Conservation (phyloP, 495 filamentous ascomycete genomes). For the Pseudotulostoma volvatum region DNA sequence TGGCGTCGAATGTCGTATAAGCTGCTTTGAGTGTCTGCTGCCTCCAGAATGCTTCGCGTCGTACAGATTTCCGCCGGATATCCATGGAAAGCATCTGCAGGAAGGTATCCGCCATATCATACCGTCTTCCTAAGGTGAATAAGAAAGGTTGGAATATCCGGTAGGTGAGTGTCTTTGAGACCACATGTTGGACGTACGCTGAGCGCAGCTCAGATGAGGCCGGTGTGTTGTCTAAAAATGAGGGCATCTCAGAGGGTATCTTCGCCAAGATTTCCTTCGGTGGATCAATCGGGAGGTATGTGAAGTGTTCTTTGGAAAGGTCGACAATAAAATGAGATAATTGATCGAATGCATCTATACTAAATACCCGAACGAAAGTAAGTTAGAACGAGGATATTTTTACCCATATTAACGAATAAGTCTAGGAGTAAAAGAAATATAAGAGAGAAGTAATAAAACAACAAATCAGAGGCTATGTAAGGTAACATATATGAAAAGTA, state of each 20-base stretch:
- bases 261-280: conserved; percentile 35
- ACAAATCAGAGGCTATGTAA: conserved; percentile 2
- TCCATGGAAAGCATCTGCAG: conserved; percentile 47
- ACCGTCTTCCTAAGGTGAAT: conserved; percentile 43
- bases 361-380: conserved; percentile 20
- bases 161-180: conserved; percentile 42
- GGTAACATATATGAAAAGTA: no score
- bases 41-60: conserved; percentile 47
- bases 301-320: conserved; percentile 40
- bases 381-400: conserved; percentile 31
- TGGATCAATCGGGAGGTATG: conserved; percentile 39
- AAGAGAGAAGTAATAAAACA: conserved; percentile 5
- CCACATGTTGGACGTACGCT: conserved; percentile 42
- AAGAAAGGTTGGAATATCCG: conserved; percentile 51
- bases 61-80: conserved; percentile 42
- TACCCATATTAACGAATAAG: conserved; percentile 8
- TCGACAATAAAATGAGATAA: conserved; percentile 41
- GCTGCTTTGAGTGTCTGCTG: conserved; percentile 48
- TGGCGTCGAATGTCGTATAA: conserved; percentile 45
- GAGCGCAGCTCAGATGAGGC: conserved; percentile 40
- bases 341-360: conserved; percentile 41
- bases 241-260: conserved; percentile 38
- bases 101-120: conserved; percentile 45
- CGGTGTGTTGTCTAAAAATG: conserved; percentile 35
- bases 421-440: conserved; percentile 6